These are phyloP conservation scores for Penicillium crystallinum DNA, from an alignment of 495 filamentous ascomycete species.

Conservation along the genomic window DNA sequence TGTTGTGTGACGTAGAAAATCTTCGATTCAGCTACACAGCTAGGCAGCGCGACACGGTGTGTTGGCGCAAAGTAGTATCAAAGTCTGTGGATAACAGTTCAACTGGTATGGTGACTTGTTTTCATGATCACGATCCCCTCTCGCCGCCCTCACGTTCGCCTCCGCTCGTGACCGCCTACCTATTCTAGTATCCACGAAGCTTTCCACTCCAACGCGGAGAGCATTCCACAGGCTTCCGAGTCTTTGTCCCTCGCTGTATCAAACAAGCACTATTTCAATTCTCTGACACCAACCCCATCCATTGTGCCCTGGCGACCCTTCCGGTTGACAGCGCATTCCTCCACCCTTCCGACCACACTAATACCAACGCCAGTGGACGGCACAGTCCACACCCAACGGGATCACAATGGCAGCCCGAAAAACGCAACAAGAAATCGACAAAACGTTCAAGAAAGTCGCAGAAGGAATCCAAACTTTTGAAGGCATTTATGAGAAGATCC, in stretches of 20 bases:
- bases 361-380: conserved; percentile 19
- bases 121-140: neutral
- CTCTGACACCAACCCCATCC: neutral
- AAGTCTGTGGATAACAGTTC: neutral
- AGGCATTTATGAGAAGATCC: conserved; percentile 91
- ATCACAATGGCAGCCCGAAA: conserved; percentile 83
- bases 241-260: conserved; percentile 10
- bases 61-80: neutral
- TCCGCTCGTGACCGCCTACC: conserved; percentile 26
- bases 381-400: conserved; percentile 19
- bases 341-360: conserved; percentile 7
- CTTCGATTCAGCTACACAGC: neutral
- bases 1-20: neutral
- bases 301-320: conserved; percentile 9
- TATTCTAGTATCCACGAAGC: conserved; percentile 19
- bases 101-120: neutral
- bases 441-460: conserved; percentile 94
- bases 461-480: conserved; percentile 94
- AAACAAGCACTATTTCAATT: conserved; percentile 11
- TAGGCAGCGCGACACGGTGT: neutral
- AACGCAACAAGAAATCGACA: conserved; percentile 93
- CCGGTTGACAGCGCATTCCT: conserved; percentile 21
- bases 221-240: conserved; percentile 11
- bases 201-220: conserved; percentile 23
- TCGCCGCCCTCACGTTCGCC: conserved; percentile 6